These are phyloP conservation scores for Zygoascus meyerae DNA, from an alignment of 1,139 yeast species.

Conservation along the genomic window DNA sequence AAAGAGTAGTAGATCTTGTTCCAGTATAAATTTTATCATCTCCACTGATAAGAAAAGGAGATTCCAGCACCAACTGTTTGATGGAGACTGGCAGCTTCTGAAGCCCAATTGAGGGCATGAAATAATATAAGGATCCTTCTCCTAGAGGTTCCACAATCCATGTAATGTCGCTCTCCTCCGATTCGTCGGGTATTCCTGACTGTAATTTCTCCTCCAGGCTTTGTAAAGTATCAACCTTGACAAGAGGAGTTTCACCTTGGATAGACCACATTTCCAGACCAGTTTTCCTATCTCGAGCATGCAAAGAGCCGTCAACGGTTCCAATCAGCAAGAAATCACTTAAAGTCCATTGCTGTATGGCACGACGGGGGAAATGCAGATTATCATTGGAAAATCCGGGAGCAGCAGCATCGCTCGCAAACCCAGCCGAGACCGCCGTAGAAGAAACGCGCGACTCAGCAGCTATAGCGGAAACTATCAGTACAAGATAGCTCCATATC, in stretches of 20 bases:
- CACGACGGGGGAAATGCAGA: slow-evolving; percentile 13
- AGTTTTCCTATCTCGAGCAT: slow-evolving; percentile 70
- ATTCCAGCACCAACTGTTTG: slow-evolving; percentile 67
- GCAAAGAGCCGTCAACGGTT: slow-evolving; percentile 84
- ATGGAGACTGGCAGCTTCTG: slow-evolving; percentile 80
- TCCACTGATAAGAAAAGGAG: slow-evolving; percentile 60
- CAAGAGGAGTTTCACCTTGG: slow-evolving; percentile 40
- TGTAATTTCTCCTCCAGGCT: slow-evolving; percentile 4
- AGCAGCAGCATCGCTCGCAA: background rate
- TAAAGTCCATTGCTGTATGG: slow-evolving; percentile 50
- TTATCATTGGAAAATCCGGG: background rate
- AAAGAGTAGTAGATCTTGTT: slow-evolving; percentile 66
- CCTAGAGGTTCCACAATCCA: slow-evolving; percentile 92
- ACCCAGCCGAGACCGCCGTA: no score
- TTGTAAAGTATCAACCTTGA: slow-evolving; percentile 24
- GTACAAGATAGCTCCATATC: no score
- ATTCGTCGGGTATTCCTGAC: slow-evolving; percentile 20
- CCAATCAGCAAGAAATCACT: slow-evolving; percentile 63
- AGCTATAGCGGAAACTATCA: no score
- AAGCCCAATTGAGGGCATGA: slow-evolving; percentile 70
- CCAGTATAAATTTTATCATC: slow-evolving; percentile 93
- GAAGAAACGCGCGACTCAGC: no score
- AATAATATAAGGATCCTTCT: slow-evolving; percentile 82
- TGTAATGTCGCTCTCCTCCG: slow-evolving; percentile 29
- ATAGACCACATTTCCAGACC: slow-evolving; percentile 81